Evolutionary conservation across 1,284 basidiomycete genomes (phyloP), one percentile per base, ranked within the genome.

Genomic region (Boletellus deceptivus): DNA sequence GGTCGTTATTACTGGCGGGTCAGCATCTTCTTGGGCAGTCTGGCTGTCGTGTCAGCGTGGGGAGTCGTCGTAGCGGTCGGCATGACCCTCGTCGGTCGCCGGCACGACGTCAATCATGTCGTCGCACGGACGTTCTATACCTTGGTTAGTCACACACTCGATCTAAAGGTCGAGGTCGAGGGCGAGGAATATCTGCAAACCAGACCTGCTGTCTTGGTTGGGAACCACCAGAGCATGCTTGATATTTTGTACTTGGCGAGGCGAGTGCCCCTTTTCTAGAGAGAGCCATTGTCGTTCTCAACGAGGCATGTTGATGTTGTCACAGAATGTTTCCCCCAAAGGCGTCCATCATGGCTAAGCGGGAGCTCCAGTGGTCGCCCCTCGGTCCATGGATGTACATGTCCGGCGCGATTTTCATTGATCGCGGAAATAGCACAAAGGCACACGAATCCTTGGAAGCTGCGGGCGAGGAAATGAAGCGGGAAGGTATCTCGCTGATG

Each of bases 151-250:
- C 80, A 81, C 13, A 68, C 86, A 3, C 68, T 95, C 43, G 89
- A 86, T 55, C 74, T 96, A 58, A 72, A 75, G 43, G 75, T 98
- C 59, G 79, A 84, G 47, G 80, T 98, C 29, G 93, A 98, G 67
- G 94, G 93, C 24, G 84, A 87, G 63, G 89, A 98, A 65, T 75
- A 95, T 65, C 75, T 98, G 45, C 55, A 74, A 65, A 77, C 78
- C 39, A 66, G 78, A 43, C 84, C 91, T 20, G 80, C 84, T 2
- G 84, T 99, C 14, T 70, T 96, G 27, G 80, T 98, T 55, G 85
- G 83, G 9, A 99, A 99, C 69, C 97, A 99, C 68, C 97, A 98
- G 75, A 92, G 89, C 60, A 89, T 93, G 80, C 70, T 97, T 49
- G 93, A 96, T 70, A 80, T 97, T 53, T 70, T 94, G 35, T 84